phyloP scores from a whole-genome alignment of 163 green algal species.

The Chlamydomonas reinhardtii region DNA sequence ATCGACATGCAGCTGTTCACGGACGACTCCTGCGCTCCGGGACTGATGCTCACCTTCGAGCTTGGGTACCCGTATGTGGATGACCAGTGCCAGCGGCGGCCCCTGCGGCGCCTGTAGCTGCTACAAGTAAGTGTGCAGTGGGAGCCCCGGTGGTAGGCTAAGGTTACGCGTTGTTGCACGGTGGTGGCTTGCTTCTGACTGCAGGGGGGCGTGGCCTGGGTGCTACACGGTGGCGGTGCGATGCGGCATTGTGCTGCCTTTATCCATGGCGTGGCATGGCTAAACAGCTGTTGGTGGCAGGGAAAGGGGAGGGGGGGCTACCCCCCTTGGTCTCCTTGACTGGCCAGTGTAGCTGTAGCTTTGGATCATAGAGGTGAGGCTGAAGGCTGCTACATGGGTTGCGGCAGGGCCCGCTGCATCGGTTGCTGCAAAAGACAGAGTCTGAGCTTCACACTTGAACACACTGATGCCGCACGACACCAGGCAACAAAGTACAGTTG shows the following conservation, averaged over 20 bases:
- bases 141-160: too few relatives aligned
- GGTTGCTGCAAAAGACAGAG: background rate
- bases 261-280: background rate
- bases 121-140: background rate
- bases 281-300: too few relatives aligned
- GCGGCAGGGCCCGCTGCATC: background rate
- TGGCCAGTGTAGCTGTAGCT: too few relatives aligned
- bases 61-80: background rate
- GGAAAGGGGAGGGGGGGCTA: too few relatives aligned
- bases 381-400: too few relatives aligned
- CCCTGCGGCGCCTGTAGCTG: background rate
- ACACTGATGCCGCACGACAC: background rate
- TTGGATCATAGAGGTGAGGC: too few relatives aligned
- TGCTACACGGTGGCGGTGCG: background rate
- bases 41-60: conserved; percentile 3
- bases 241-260: background rate
- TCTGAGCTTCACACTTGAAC: background rate
- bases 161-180: too few relatives aligned
- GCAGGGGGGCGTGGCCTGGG: background rate
- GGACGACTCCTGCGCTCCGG: background rate
- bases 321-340: too few relatives aligned
- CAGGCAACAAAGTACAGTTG: too few relatives aligned
- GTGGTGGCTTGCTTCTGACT: too few relatives aligned
- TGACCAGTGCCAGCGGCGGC: conserved; percentile 1
- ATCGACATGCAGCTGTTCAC: conserved; percentile 16